Percentiles rank a stretch among this genome's conserved stretches.
Evolutionary conservation across 768 basidiomycete species (phyloP).

Genomic region (Lactarius tabidus): DNA sequence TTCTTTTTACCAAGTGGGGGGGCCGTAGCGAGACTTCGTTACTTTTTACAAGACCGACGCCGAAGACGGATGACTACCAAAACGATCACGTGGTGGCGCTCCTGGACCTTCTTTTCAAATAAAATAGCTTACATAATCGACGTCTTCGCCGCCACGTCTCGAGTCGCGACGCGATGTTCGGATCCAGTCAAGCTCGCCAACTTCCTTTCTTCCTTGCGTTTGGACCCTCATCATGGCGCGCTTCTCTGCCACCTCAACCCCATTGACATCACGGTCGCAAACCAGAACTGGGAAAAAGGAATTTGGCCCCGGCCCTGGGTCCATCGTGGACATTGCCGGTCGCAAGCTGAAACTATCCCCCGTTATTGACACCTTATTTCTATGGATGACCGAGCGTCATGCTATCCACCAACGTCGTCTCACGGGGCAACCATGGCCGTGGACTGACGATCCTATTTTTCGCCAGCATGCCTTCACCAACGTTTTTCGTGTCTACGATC

Average conservation of each 20-base stretch:
- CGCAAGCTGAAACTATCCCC: conserved; percentile 27
- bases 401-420: conserved; percentile 31
- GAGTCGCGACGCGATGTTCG: conserved; percentile 20
- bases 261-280: conserved; percentile 17
- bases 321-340: conserved; percentile 28
- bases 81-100: conserved; percentile 21
- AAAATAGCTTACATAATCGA: conserved; percentile 12
- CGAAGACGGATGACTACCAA: conserved; percentile 14
- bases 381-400: conserved; percentile 34
- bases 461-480: conserved; percentile 62
- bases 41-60: conserved; percentile 17
- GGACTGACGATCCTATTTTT: conserved; percentile 65
- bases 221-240: conserved; percentile 17
- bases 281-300: conserved; percentile 8
- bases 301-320: conserved; percentile 18
- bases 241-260: conserved; percentile 25
- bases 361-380: conserved; percentile 33
- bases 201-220: conserved; percentile 15
- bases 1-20: not conserved
- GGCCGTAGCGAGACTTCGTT: conserved; percentile 7
- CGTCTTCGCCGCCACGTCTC: conserved; percentile 18
- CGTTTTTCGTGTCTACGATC: conserved; percentile 70
- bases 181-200: conserved; percentile 15
- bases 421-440: conserved; percentile 35
- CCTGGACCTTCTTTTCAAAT: conserved; percentile 8